Conservation (phyloP, 1,139 yeast species). For the Pichia sp. region DNA sequence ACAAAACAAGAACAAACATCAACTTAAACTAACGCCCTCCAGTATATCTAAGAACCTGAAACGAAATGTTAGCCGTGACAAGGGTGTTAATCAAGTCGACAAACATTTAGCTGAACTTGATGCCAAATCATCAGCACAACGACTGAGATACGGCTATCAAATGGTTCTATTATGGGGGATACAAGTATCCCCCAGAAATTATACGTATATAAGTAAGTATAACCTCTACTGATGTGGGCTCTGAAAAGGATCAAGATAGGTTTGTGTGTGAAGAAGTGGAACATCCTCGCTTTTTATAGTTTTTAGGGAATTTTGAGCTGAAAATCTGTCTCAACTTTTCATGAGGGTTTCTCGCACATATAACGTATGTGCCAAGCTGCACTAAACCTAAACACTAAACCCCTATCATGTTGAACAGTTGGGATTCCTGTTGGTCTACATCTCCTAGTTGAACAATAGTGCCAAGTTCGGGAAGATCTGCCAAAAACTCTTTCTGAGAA, state of each 20-base stretch:
- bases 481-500: not conserved
- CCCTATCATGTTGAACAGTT: slow-evolving; percentile 24
- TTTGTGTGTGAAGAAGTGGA: not conserved
- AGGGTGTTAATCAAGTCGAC: slow-evolving; percentile 54
- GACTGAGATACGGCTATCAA: slow-evolving; percentile 29
- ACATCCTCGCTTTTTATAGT: slow-evolving; percentile 10
- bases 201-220: slow-evolving; percentile 48
- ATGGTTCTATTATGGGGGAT: slow-evolving; percentile 43
- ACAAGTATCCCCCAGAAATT: slow-evolving; percentile 25
- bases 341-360: slow-evolving; percentile 1
- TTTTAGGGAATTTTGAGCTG: not conserved
- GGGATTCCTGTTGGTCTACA: slow-evolving; percentile 24
- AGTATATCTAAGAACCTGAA: slow-evolving; percentile 65
- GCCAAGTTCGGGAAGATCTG: slow-evolving; percentile 12
- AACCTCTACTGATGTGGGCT: slow-evolving; percentile 57
- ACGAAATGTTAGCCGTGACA: slow-evolving; percentile 67
- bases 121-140: slow-evolving; percentile 33
- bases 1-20: slow-evolving; percentile 14
- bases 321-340: not conserved
- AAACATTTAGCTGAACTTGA: slow-evolving; percentile 48
- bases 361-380: no score
- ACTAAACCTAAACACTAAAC: slow-evolving; percentile 8
- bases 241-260: slow-evolving; percentile 7
- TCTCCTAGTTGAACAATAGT: slow-evolving; percentile 27
- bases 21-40: slow-evolving; percentile 34